Evolutionary conservation across 345 rosid species (phyloP).

Genomic region (Lepidium didymum): DNA sequence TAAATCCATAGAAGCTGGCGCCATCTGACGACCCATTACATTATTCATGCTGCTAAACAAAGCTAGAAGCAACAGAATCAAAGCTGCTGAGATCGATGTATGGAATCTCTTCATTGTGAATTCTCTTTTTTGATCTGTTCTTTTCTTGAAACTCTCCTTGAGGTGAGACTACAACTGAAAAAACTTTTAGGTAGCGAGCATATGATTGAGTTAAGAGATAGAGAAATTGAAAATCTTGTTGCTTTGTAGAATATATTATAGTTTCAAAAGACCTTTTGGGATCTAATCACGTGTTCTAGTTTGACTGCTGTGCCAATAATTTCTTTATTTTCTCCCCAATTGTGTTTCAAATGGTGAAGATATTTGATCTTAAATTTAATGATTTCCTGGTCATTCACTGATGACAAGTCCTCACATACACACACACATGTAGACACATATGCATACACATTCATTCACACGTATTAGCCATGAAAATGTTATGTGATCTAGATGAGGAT

Average conservation of each 20-base stretch:
- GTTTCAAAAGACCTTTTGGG: constrained; percentile 10
- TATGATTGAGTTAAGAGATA: not conserved
- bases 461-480: not conserved
- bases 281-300: constrained; percentile 30
- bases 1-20: constrained; percentile 19
- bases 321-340: not conserved
- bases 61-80: constrained; percentile 36
- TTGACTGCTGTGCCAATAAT: constrained; percentile 28
- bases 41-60: constrained; percentile 25
- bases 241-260: constrained; percentile 20
- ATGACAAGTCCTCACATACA: not conserved
- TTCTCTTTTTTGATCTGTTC: constrained; percentile 11
- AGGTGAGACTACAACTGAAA: not conserved
- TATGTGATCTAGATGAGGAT: not conserved
- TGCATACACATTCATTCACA: not conserved
- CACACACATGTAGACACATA: not conserved
- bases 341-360: constrained; percentile 6
- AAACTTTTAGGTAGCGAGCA: not conserved
- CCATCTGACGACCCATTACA: constrained; percentile 38
- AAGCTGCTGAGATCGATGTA: constrained; percentile 31
- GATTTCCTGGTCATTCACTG: constrained; percentile 4
- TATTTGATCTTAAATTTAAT: constrained; percentile 1
- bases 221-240: constrained; percentile 13
- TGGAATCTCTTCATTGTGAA: constrained; percentile 44
- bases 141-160: not conserved